Conservation (phyloP, 2,329 filamentous ascomycete species). For the Exophiala phaeomuriformis region DNA sequence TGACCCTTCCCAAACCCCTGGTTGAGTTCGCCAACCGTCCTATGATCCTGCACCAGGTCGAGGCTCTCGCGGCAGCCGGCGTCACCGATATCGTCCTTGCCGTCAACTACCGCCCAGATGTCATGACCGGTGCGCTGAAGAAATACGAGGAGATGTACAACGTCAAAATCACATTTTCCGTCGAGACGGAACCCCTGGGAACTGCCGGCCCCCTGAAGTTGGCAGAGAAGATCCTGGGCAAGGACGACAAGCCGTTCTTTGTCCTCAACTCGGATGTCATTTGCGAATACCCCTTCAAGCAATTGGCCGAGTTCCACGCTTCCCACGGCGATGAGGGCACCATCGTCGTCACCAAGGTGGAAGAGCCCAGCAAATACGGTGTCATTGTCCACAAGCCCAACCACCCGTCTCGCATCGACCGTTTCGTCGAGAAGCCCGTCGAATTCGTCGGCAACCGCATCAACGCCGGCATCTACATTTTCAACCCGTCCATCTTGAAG, state of each 20-base stretch:
- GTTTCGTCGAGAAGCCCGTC: conserved; percentile 98
- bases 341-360: conserved; percentile 97
- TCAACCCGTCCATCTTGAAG: conserved; percentile 83
- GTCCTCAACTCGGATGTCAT: conserved; percentile 98
- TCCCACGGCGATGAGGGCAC: conserved; percentile 90
- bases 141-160: conserved; percentile 93
- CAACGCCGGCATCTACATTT: conserved; percentile 96
- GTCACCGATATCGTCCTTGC: conserved; percentile 97
- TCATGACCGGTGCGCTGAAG: conserved; percentile 90
- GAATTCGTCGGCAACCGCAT: conserved; percentile 98
- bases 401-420: conserved; percentile 86
- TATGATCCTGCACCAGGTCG: conserved; percentile 98
- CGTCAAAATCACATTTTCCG: conserved; percentile 93
- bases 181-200: conserved; percentile 90
- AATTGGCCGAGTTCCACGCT: conserved; percentile 88
- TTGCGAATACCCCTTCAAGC: conserved; percentile 92
- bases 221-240: conserved; percentile 81
- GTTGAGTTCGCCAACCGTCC: conserved; percentile 98
- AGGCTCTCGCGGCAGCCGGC: conserved; percentile 84
- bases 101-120: conserved; percentile 96
- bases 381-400: conserved; percentile 95
- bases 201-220: conserved; percentile 94
- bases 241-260: conserved; percentile 93
- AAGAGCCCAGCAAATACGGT: conserved; percentile 98
- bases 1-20: conserved; percentile 93